A percentile compares a stretch with the other conserved stretches of the same genome.
Conservation (phyloP, 495 filamentous ascomycete species). For the Hypoxylon intermedium region DNA sequence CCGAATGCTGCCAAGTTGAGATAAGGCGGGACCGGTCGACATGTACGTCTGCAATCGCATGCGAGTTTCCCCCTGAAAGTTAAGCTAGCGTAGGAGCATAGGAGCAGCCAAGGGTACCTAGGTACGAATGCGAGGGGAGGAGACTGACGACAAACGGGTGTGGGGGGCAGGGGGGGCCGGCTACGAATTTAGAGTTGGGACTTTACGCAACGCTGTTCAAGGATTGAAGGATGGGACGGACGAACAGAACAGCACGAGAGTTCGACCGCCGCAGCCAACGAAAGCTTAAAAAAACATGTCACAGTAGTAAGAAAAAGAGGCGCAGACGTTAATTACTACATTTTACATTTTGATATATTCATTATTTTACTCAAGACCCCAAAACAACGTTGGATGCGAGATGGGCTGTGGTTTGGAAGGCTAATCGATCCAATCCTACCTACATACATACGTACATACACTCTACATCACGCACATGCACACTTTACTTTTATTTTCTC, state of each 20-base stretch:
- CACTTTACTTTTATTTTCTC: too few species aligned
- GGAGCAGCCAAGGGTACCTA: slow-evolving; percentile 2
- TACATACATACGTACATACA: neutral
- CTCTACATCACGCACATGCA: neutral
- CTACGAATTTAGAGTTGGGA: slow-evolving; percentile 29
- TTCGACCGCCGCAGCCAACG: neutral
- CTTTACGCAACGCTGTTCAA: slow-evolving; percentile 10
- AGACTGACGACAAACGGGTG: slow-evolving; percentile 37
- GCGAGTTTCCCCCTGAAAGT: neutral
- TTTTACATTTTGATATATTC: too few species aligned
- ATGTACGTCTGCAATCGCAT: neutral
- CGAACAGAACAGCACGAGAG: neutral
- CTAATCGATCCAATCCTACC: neutral
- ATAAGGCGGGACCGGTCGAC: too few species aligned
- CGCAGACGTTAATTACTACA: too few species aligned
- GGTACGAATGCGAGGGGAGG: neutral
- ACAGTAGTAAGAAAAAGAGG: too few species aligned
- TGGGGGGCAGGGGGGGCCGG: slow-evolving; percentile 26
- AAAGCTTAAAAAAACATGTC: too few species aligned
- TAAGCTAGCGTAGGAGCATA: too few species aligned
- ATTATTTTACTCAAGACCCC: too few species aligned
- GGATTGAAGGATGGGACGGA: neutral
- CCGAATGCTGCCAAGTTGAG: too few species aligned
- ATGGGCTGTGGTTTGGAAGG: slow-evolving; percentile 20
- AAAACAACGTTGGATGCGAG: neutral